Evolutionary conservation across 192 early-diverging fungal species (phyloP).

Genomic region (Chytriomyces sp.): DNA sequence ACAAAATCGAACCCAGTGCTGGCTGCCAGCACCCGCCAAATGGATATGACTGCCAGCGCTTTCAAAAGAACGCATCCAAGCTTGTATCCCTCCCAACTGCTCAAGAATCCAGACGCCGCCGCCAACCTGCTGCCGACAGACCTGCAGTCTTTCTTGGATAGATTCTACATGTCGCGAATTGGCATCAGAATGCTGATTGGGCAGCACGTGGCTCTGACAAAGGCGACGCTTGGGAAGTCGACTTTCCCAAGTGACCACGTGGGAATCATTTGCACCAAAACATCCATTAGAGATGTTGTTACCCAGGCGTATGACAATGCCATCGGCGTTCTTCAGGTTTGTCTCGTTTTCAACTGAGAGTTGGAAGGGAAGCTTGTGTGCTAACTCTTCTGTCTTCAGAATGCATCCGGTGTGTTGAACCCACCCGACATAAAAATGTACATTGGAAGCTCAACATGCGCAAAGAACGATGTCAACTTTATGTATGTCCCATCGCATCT

Average conservation of each 20-base stretch:
- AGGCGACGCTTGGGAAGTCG: conserved; percentile 36
- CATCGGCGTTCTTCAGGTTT: conserved; percentile 76
- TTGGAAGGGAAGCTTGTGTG: no score
- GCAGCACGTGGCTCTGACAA: conserved; percentile 42
- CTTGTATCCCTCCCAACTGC: neutral
- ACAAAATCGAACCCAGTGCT: no score
- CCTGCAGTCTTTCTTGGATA: conserved; percentile 74
- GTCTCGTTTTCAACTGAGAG: no score
- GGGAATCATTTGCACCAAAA: conserved; percentile 91
- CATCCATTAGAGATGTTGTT: conserved; percentile 76
- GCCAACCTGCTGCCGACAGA: neutral
- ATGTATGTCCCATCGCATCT: conserved; percentile 94
- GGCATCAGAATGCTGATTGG: conserved; percentile 84
- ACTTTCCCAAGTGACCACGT: conserved; percentile 69
- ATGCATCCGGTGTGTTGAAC: conserved; percentile 77
- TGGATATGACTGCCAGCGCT: no score
- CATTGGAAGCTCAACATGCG: conserved; percentile 30
- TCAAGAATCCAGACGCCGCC: neutral
- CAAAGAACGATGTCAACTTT: conserved; percentile 73
- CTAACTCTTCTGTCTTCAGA: conserved; percentile 54
- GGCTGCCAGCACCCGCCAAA: neutral
- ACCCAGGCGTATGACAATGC: conserved; percentile 89
- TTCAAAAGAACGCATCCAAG: neutral
- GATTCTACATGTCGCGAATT: conserved; percentile 85
- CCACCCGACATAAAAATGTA: conserved; percentile 73